Percentiles rank a stretch among this genome's conserved stretches.
Conservation (phyloP, 352 stramenopile genomes). For the Phytophthora aleatoria region DNA sequence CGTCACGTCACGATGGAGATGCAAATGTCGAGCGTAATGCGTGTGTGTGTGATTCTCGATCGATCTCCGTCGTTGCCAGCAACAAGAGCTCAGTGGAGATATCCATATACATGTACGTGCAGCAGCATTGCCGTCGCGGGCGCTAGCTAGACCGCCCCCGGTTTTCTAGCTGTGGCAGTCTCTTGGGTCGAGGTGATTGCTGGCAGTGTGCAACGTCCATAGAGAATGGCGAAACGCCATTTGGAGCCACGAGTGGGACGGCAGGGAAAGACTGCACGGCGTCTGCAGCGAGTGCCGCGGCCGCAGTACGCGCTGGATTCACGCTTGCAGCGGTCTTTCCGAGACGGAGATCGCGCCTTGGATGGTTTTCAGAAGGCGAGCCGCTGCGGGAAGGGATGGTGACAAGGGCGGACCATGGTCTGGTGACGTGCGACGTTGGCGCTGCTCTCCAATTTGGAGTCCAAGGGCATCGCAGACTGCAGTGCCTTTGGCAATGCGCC, state of each 20-base stretch:
- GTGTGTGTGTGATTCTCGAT: not conserved
- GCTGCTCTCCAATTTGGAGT: not conserved
- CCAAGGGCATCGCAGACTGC: not conserved
- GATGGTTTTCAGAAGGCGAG: constrained; percentile 11
- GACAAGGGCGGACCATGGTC: constrained; percentile 15
- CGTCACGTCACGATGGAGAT: constrained; percentile 4
- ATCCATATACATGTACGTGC: not conserved
- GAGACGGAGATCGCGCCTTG: not conserved
- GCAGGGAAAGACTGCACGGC: constrained; percentile 5
- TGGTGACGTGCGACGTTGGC: constrained; percentile 8
- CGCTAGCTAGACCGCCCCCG: not conserved
- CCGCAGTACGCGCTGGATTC: not conserved
- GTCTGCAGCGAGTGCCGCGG: not conserved
- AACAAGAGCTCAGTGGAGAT: not conserved
- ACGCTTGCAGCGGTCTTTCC: constrained; percentile 7
- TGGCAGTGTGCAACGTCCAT: constrained; percentile 19
- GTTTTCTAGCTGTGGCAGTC: not conserved
- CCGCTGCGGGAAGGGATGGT: constrained; percentile 1
- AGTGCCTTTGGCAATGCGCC: not conserved
- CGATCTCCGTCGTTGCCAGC: not conserved
- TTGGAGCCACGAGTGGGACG: constrained; percentile 10
- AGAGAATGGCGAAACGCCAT: constrained; percentile 8
- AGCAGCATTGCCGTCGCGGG: not conserved
- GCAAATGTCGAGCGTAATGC: not conserved
- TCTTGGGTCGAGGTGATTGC: constrained; percentile 12